Base-by-base conservation (phyloP, 163 green algal species). In the Chlorella variabilis region DNA sequence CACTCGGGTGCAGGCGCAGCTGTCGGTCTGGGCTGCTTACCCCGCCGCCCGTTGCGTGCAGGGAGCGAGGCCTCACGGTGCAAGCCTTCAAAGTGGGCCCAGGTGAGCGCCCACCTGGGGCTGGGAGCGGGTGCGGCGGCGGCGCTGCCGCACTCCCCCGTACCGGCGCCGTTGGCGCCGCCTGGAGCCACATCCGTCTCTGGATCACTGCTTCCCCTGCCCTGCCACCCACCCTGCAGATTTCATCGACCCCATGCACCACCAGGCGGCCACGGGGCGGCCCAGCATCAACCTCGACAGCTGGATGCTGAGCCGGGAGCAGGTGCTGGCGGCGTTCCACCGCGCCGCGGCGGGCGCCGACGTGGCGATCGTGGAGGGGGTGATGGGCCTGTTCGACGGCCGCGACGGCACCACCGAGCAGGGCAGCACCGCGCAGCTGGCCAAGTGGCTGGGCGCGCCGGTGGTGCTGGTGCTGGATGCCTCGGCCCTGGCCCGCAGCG, bases 391-490 rank as follows among this genome's bases (percentile, higher is more conserved):
- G 4, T 98, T 92, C 85, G 94, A 98, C 86, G 93, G 91, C 25
- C 83, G 80, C 9, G 92, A 97, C 70, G 92, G 92, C 61, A 71
- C 76, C 39, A 90, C 73, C 31, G 94, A 97, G 67, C 83, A 78
- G n/a, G 94, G 94, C 71, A 95, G 86, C 83, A 98, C 94, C 18
- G 93, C 93, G 29, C 83, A 97, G 80, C 82, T 98, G 71, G 94
- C 95, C 48, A 94, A 96, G 82, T 91, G 87, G 90, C 87, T 97
- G 67, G 87, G 83, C 13, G 91, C 89, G 56, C 93, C 94, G 3
- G 94, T 98, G 23, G 38, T 98, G 78, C 86, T 98, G 48, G 94
- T 98, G 1, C 67, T 98, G 59, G 94, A 98, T 87, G 94, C 91
- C 83, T 92, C 76, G 61, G 85, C 88, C 4, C 80, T 97, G 58